Percentiles rank a stretch among this genome's conserved stretches.
Evolutionary conservation across 495 filamentous ascomycete species (phyloP).

Genomic region (Talaromyces liani): DNA sequence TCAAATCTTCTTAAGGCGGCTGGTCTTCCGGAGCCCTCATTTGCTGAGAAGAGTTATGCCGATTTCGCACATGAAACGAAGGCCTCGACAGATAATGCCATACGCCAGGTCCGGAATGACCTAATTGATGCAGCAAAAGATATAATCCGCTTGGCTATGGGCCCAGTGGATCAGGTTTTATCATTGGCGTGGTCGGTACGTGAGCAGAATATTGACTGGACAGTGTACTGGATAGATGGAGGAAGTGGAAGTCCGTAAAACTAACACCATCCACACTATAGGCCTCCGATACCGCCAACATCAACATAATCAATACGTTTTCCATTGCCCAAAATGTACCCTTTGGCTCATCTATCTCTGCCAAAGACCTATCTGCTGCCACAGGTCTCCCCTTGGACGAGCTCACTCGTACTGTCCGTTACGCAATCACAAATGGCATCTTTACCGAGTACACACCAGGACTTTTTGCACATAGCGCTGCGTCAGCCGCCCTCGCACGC

Average conservation of each 20-base stretch:
- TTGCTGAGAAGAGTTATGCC: not conserved
- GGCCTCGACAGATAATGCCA: not conserved
- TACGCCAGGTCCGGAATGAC: not conserved
- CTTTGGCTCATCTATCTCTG: slow-evolving; percentile 14
- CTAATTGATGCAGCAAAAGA: not conserved
- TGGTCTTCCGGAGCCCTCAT: not conserved
- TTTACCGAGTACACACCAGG: slow-evolving; percentile 22
- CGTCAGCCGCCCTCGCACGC: slow-evolving; percentile 14
- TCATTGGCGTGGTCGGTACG: not conserved
- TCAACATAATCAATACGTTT: slow-evolving; percentile 9
- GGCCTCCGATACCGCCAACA: slow-evolving; percentile 9
- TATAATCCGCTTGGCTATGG: not conserved
- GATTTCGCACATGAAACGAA: not conserved
- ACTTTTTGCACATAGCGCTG: slow-evolving; percentile 26
- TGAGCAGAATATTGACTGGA: not conserved
- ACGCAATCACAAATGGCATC: slow-evolving; percentile 26
- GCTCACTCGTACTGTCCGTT: slow-evolving; percentile 23
- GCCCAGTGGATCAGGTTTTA: not conserved
- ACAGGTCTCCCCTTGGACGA: slow-evolving; percentile 16
- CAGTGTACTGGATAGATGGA: not conserved
- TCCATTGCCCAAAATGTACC: slow-evolving; percentile 26
- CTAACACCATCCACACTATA: not conserved
- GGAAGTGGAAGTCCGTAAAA: not conserved
- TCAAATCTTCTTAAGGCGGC: not conserved
- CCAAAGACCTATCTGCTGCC: slow-evolving; percentile 16